These are phyloP conservation scores for Lachnellula arida DNA, from an alignment of 2,329 filamentous ascomycete species.

Conservation along the genomic window DNA sequence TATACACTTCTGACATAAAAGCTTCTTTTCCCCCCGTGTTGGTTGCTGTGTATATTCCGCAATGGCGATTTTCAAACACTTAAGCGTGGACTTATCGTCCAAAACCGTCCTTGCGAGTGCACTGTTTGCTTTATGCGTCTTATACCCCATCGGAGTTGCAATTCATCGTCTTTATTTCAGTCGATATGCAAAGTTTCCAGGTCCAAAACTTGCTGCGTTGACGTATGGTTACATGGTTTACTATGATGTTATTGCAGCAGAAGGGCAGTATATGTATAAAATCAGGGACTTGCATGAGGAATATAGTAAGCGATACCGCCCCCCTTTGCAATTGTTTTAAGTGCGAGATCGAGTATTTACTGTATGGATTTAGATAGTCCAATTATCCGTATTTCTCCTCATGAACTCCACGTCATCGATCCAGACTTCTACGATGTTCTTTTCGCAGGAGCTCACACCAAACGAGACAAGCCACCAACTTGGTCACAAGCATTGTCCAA, in stretches of 20 bases:
- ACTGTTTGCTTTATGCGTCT: not conserved
- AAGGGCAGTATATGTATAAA: slow-evolving; percentile 40
- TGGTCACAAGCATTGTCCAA: slow-evolving; percentile 10
- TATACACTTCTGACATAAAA: too few relatives aligned
- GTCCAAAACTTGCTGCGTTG: slow-evolving; percentile 29
- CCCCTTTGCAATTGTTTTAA: not conserved
- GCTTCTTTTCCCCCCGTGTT: too few relatives aligned
- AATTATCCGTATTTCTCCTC: slow-evolving; percentile 16
- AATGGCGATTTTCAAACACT: too few relatives aligned
- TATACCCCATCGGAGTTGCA: not conserved
- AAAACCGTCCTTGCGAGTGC: too few relatives aligned
- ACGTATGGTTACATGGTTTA: slow-evolving; percentile 28
- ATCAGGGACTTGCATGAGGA: slow-evolving; percentile 39
- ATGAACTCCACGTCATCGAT: slow-evolving; percentile 17
- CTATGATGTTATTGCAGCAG: slow-evolving; percentile 37
- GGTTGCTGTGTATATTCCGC: too few relatives aligned
- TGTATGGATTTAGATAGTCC: slow-evolving; percentile 6
- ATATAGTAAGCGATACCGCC: slow-evolving; percentile 30
- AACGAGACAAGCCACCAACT: slow-evolving; percentile 15
- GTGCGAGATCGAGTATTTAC: not conserved
- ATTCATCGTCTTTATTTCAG: slow-evolving; percentile 16
- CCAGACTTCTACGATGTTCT: slow-evolving; percentile 22
- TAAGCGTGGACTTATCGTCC: too few relatives aligned
- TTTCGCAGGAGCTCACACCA: slow-evolving; percentile 11
- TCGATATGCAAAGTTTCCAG: slow-evolving; percentile 20